Evolutionary conservation across 768 basidiomycete genomes (phyloP).

Genomic region (Mycena epipterygia): DNA sequence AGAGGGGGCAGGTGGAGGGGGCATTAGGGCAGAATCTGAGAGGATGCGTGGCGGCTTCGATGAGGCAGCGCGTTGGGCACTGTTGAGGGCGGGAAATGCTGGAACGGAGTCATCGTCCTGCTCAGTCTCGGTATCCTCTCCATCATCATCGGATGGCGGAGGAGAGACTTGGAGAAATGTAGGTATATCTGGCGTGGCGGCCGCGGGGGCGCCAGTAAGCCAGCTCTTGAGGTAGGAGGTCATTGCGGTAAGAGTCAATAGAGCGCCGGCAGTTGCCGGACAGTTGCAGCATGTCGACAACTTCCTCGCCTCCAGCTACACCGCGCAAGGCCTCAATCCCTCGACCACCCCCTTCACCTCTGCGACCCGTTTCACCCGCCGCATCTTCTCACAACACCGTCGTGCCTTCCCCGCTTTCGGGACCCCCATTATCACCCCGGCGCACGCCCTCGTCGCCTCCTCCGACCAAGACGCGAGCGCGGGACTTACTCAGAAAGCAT

Average conservation of each 20-base stretch:
- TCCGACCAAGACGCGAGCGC: conserved; percentile 68
- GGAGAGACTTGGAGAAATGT: conserved; percentile 55
- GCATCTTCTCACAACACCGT: conserved; percentile 38
- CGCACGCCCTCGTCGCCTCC: conserved; percentile 47
- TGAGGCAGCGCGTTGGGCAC: conserved; percentile 73
- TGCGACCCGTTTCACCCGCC: conserved; percentile 55
- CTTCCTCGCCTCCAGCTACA: conserved; percentile 37
- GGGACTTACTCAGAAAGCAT: conserved; percentile 86
- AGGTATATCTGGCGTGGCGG: conserved; percentile 46
- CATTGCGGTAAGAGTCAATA: conserved; percentile 48
- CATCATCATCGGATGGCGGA: conserved; percentile 57
- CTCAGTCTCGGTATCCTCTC: conserved; percentile 52
- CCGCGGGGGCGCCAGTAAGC: conserved; percentile 58
- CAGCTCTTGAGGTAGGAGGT: conserved; percentile 73
- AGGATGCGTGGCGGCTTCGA: conserved; percentile 52
- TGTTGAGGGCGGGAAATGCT: conserved; percentile 79
- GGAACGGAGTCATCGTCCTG: conserved; percentile 70
- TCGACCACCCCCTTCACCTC: conserved; percentile 58
- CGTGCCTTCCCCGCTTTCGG: conserved; percentile 37
- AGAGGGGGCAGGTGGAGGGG: conserved; percentile 61
- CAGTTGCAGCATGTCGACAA: conserved; percentile 28
- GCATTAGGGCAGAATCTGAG: conserved; percentile 67
- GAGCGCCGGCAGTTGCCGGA: too few species aligned
- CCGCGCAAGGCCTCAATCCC: conserved; percentile 45
- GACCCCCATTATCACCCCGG: conserved; percentile 43